Conservation (phyloP, 345 rosid species). For the Punica granatum region DNA sequence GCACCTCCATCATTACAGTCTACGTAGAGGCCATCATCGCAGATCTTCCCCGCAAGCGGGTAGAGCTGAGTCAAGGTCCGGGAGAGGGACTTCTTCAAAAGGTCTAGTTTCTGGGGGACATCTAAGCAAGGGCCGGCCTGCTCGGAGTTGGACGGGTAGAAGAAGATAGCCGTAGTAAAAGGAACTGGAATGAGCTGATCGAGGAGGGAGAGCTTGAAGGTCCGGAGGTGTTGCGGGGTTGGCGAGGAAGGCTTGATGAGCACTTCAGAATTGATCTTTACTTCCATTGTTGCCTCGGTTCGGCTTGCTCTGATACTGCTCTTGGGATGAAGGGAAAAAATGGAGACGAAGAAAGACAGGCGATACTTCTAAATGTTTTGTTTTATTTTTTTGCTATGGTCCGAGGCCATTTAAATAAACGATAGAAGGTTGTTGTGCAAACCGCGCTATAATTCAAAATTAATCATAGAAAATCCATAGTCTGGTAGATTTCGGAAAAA, state of each 20-base stretch:
- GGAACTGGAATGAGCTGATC: conserved; percentile 25
- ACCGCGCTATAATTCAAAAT: no score
- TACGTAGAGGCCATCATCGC: conserved; percentile 14
- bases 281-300: conserved; percentile 22
- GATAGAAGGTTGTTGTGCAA: no score
- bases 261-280: conserved; percentile 20
- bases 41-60: conserved; percentile 29
- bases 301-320: no score
- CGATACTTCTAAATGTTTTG: no score
- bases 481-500: no score
- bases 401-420: no score
- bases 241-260: conserved; percentile 31
- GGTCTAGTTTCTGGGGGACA: not conserved
- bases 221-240: conserved; percentile 26
- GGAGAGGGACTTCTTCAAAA: conserved; percentile 25
- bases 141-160: conserved; percentile 16
- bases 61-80: conserved; percentile 22
- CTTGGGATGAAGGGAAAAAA: no score
- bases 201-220: conserved; percentile 27
- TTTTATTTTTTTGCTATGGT: no score
- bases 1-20: conserved; percentile 29
- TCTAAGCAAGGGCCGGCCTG: not conserved
- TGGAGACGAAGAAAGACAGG: no score
- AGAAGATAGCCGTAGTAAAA: conserved; percentile 22
- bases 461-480: no score